Percentiles rank a stretch among this genome's conserved stretches.
phyloP scores from a whole-genome alignment of 2,329 filamentous ascomycete genomes.

The Cercospora sojina region DNA sequence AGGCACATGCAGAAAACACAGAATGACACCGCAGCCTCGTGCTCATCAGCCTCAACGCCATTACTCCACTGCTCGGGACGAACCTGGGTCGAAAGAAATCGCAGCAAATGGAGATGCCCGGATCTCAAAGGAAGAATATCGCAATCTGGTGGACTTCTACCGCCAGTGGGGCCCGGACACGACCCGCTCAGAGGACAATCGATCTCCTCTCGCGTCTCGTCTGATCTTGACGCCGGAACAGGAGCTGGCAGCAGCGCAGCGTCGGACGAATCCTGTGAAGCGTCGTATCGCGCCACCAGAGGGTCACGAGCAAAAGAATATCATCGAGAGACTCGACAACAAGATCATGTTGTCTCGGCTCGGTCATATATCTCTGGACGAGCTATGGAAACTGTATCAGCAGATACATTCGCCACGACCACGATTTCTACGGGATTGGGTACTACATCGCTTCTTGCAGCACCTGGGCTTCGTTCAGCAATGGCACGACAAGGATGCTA shows the following conservation, averaged over 20 bases:
- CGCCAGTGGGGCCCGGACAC: conserved; percentile 18
- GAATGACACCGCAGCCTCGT: background rate
- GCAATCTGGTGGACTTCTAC: conserved; percentile 52
- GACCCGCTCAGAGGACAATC: conserved; percentile 4
- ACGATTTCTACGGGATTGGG: conserved; percentile 48
- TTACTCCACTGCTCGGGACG: background rate
- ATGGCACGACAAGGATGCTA: conserved; percentile 57
- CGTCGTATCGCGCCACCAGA: conserved; percentile 27
- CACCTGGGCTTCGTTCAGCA: conserved; percentile 63
- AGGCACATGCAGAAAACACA: conserved; percentile 52
- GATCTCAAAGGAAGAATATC: conserved; percentile 46
- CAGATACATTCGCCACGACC: conserved; percentile 55
- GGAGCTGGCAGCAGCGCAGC: conserved; percentile 22
- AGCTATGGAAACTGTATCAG: conserved; percentile 55
- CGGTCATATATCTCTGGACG: conserved; percentile 24
- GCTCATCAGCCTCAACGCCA: background rate
- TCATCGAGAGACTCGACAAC: conserved; percentile 17
- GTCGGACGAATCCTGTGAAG: conserved; percentile 5
- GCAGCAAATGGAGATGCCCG: conserved; percentile 18
- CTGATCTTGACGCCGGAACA: conserved; percentile 33
- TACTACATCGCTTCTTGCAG: conserved; percentile 65
- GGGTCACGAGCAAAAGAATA: conserved; percentile 23
- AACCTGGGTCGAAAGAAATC: background rate
- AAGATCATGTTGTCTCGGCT: conserved; percentile 12
- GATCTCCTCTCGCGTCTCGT: conserved; percentile 33